Evolutionary conservation across 768 basidiomycete genomes (phyloP).

Genomic region (Naganishia vishniacii): DNA sequence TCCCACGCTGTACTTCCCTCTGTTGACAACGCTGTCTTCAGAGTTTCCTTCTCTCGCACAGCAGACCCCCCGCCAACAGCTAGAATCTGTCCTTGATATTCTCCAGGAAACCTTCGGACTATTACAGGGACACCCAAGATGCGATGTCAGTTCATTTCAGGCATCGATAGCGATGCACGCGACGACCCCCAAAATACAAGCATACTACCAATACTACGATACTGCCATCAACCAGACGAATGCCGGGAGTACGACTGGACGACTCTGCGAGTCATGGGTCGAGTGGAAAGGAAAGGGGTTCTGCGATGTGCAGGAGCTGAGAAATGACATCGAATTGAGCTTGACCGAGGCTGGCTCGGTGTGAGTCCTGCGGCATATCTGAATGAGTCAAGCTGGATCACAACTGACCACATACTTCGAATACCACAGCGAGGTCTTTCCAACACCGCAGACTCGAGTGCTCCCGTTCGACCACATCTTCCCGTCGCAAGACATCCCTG

Average conservation of each 20-base stretch:
- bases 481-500: conserved; percentile 46
- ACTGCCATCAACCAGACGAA: conserved; percentile 29
- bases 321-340: conserved; percentile 40
- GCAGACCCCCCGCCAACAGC: conserved; percentile 33
- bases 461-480: conserved; percentile 70
- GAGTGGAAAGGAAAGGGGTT: conserved; percentile 46
- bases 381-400: conserved; percentile 13
- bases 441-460: conserved; percentile 46
- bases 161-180: conserved; percentile 72
- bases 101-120: conserved; percentile 45
- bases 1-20: conserved; percentile 66
- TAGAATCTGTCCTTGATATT: conserved; percentile 11
- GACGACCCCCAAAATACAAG: conserved; percentile 72
- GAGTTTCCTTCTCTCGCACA: conserved; percentile 55
- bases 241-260: conserved; percentile 11
- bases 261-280: conserved; percentile 42
- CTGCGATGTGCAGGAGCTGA: conserved; percentile 38
- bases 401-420: neutral
- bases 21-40: conserved; percentile 61
- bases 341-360: conserved; percentile 30
- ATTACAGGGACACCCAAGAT: conserved; percentile 7
- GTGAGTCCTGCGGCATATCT: conserved; percentile 25
- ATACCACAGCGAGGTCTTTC: neutral
- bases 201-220: conserved; percentile 70
- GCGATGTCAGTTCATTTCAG: conserved; percentile 56